Conservation (phyloP, 140 eudicot species). For the Bidens hawaiensis region DNA sequence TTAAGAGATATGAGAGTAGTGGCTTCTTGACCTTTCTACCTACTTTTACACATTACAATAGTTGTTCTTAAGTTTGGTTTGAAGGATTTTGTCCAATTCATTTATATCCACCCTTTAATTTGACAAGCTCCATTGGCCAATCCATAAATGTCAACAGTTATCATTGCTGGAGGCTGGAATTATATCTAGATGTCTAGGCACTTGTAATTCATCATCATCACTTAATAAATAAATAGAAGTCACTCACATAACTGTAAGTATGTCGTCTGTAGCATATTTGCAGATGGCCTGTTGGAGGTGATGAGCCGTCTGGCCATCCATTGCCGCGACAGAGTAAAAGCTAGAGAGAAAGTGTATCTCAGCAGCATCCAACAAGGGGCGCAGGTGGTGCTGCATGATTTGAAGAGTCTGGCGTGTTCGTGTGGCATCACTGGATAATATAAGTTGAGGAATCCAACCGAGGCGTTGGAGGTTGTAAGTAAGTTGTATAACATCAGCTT, state of each 20-base stretch:
- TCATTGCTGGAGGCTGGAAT: too few relatives aligned
- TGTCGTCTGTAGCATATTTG: conserved; percentile 66
- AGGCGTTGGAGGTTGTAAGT: conserved; percentile 62
- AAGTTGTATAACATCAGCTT: conserved; percentile 66
- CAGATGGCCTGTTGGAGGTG: conserved; percentile 74
- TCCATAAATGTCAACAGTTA: too few relatives aligned
- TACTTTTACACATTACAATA: too few relatives aligned
- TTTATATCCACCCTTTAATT: too few relatives aligned
- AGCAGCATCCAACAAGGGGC: conserved; percentile 59
- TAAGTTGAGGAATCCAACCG: conserved; percentile 81
- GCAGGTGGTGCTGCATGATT: conserved; percentile 73
- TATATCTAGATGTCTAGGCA: too few relatives aligned
- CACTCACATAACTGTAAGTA: conserved; percentile 87
- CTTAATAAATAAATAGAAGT: too few relatives aligned
- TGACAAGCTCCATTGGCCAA: too few relatives aligned
- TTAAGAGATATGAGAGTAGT: too few relatives aligned
- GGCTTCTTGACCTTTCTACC: too few relatives aligned
- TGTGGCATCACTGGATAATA: conserved; percentile 82
- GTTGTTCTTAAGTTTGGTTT: too few relatives aligned
- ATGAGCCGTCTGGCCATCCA: conserved; percentile 95
- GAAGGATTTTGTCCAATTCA: too few relatives aligned
- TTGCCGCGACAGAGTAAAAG: conserved; percentile 87
- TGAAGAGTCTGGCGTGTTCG: conserved; percentile 79
- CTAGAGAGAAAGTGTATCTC: conserved; percentile 77
- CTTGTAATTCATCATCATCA: too few relatives aligned